Percentiles rank a stretch among this genome's conserved stretches.
Conservation (phyloP, 768 basidiomycete genomes). For the Nevesoporus exiguus region DNA sequence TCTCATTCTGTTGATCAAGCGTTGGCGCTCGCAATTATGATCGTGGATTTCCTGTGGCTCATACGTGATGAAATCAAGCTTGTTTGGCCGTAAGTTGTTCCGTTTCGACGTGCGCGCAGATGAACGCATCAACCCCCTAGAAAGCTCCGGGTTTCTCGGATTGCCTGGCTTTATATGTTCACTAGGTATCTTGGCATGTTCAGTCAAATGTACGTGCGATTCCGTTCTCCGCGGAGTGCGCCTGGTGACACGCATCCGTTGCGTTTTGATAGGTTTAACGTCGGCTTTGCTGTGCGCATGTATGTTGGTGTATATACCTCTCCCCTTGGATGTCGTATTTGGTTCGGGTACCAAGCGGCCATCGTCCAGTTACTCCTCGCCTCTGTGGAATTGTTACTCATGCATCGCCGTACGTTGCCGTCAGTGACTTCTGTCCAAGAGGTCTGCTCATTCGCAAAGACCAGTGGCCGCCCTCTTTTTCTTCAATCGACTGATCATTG, state of each 20-base stretch:
- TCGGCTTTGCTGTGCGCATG: constrained; percentile 22
- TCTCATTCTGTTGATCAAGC: constrained; percentile 1
- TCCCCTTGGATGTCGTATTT: constrained; percentile 8
- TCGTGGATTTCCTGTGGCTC: constrained; percentile 10
- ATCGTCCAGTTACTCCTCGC: constrained; percentile 13
- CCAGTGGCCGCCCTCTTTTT: constrained; percentile 22
- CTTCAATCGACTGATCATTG: constrained; percentile 1
- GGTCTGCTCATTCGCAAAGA: not conserved
- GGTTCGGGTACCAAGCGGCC: constrained; percentile 18
- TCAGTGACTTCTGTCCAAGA: not conserved
- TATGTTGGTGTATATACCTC: constrained; percentile 5
- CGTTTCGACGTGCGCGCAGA: too few species aligned
- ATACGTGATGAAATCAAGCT: constrained; percentile 14
- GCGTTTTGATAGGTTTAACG: constrained; percentile 14
- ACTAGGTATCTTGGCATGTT: constrained; percentile 15
- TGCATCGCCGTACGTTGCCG: constrained; percentile 18
- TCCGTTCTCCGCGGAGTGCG: not conserved
- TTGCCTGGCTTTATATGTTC: constrained; percentile 8
- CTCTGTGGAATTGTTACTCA: constrained; percentile 11
- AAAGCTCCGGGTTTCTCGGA: constrained; percentile 4
- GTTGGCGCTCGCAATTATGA: constrained; percentile 11
- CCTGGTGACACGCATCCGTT: not conserved
- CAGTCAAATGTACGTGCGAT: constrained; percentile 18
- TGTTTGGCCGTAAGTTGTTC: constrained; percentile 23
- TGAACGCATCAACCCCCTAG: not conserved